Percentiles rank a stretch among this genome's conserved stretches.
These are phyloP conservation scores for Dalechampia spathulata DNA, from an alignment of 441 rosid species.

Conservation along the genomic window DNA sequence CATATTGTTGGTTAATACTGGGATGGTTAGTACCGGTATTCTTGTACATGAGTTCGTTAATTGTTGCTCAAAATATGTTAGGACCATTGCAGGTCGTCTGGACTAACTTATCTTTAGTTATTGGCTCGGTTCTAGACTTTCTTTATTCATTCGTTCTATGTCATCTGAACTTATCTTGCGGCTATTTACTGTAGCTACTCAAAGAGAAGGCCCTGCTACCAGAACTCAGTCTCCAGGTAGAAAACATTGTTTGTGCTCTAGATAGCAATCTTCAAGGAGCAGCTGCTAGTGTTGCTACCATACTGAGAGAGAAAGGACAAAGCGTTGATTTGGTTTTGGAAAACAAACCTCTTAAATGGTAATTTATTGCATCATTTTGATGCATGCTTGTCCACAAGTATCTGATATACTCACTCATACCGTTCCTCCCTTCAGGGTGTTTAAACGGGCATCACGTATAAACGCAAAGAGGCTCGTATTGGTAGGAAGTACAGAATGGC, in stretches of 20 bases:
- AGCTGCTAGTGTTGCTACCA: slow-evolving; percentile 69
- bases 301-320: slow-evolving; percentile 65
- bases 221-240: slow-evolving; percentile 49
- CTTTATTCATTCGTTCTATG: neutral
- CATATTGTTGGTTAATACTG: no score
- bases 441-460: slow-evolving; percentile 74
- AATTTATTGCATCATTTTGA: slow-evolving; percentile 5
- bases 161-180: slow-evolving; percentile 1
- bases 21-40: no score
- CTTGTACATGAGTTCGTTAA: no score
- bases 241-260: slow-evolving; percentile 74
- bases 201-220: slow-evolving; percentile 80
- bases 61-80: no score
- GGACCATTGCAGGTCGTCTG: no score
- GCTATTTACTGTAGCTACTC: slow-evolving; percentile 39
- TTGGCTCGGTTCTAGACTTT: no score
- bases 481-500: slow-evolving; percentile 76
- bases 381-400: neutral
- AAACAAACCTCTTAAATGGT: slow-evolving; percentile 83
- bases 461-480: slow-evolving; percentile 64
- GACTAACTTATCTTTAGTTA: no score
- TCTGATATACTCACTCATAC: neutral
- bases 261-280: slow-evolving; percentile 72
- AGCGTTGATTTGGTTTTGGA: slow-evolving; percentile 82
- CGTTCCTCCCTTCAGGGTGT: slow-evolving; percentile 45